Percentiles rank a stretch among this genome's conserved stretches.
Evolutionary conservation across 2,329 filamentous ascomycete species (phyloP).

Genomic region (Fusarium robinianum): DNA sequence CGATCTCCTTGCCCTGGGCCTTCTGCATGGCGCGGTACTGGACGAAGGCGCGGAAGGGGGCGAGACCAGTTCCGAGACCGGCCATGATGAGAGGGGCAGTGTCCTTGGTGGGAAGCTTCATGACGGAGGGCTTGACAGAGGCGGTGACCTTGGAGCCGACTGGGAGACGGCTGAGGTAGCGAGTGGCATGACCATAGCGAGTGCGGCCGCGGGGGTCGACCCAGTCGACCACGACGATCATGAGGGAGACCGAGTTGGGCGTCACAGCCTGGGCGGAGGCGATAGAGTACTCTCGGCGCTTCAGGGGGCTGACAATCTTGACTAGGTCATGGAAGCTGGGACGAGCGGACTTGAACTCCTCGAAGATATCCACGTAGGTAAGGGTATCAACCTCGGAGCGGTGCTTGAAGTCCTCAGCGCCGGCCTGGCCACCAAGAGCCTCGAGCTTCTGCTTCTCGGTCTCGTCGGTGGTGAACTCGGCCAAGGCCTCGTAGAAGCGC

Average conservation of each 20-base stretch:
- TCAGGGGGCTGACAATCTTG: constrained; percentile 86
- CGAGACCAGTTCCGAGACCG: constrained; percentile 94
- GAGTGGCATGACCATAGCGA: constrained; percentile 90
- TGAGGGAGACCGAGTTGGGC: constrained; percentile 84
- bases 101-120: constrained; percentile 91
- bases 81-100: constrained; percentile 98
- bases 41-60: constrained; percentile 98
- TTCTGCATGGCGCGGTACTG: constrained; percentile 99
- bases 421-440: constrained; percentile 75
- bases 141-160: constrained; percentile 82
- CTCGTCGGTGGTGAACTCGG: constrained; percentile 83
- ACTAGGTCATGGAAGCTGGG: constrained; percentile 87
- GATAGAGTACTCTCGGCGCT: constrained; percentile 98
- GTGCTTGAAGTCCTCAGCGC: constrained; percentile 88
- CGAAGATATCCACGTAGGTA: constrained; percentile 87
- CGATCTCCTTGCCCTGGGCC: constrained; percentile 94
- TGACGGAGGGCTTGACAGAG: constrained; percentile 96
- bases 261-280: constrained; percentile 95
- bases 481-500: constrained; percentile 93
- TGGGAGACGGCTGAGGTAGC: constrained; percentile 78
- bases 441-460: constrained; percentile 80
- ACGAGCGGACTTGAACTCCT: constrained; percentile 88
- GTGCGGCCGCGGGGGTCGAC: constrained; percentile 84
- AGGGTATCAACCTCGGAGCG: constrained; percentile 88
- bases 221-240: constrained; percentile 98